Evolutionary conservation across 192 early-diverging fungal genomes (phyloP), one percentile per base, ranked within the genome.

Genomic region (Coemansia furcata): DNA sequence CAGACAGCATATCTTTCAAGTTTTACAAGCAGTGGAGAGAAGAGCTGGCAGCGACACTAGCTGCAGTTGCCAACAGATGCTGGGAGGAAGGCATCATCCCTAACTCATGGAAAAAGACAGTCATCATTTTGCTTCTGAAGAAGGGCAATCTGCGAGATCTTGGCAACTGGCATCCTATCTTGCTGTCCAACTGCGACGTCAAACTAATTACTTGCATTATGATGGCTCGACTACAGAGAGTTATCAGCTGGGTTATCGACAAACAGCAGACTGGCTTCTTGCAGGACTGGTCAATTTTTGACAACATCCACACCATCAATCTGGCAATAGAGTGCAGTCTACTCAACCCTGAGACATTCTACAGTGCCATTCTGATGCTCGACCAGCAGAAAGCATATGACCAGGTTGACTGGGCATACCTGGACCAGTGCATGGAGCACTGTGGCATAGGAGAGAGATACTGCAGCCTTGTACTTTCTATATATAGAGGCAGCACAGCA

Each of bases 311-410:
- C 23, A 26, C 23, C 23, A 26, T 26, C 23, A 26, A 26, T 26
- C 23, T 26, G 23, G 23, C 1, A 1, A 26, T 26, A 26, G 23
- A 61, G 38, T 61, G 60, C 12, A 38, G 64, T 14, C 15, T 23
- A 23, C n/a, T 55, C 1, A 38, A 39, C 14, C 64, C 52, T 0
- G 38, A 2, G 6, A 1, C 7, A 32, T 40, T 61, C 10, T 40
- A 33, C 6, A 39, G 23, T 3, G 15, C 19, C n/a, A 23, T 68
- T 6, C 66, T 63, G 1, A 19, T 69, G 29, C 60, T 63, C 1
- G 61, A 63, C 38, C 67, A 69, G n/a, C 37, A 26, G 1, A 69
- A 69, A 38, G 67, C 60, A 3, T 69, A 69, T 14, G 67, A 69
- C 30, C 23, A 52, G 1, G 67, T 69, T 1, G 60, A 69, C 50